These are phyloP conservation scores for Colletotrichum filicis DNA, from an alignment of 2,329 filamentous ascomycete species.

Conservation along the genomic window DNA sequence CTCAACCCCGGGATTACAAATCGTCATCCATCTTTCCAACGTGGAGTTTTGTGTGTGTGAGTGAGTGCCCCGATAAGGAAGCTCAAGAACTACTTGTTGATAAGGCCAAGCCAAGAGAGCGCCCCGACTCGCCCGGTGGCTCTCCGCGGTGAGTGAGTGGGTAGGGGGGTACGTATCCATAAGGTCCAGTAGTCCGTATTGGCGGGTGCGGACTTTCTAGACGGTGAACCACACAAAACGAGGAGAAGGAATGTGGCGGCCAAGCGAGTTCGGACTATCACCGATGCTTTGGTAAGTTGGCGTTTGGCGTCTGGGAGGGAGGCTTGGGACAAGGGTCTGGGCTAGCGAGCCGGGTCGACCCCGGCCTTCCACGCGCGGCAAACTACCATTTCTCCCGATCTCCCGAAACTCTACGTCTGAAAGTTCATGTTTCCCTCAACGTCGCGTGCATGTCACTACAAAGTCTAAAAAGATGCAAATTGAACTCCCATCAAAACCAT, in stretches of 20 bases:
- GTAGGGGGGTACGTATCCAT: neutral
- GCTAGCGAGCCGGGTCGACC: neutral
- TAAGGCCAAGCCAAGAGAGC: slow-evolving; percentile 11
- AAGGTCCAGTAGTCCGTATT: neutral
- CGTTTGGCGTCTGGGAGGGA: neutral
- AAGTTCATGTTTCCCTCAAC: neutral
- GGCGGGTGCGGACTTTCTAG: neutral
- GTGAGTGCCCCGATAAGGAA: slow-evolving; percentile 29
- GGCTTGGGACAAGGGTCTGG: neutral
- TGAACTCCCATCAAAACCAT: neutral
- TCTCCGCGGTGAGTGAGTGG: neutral
- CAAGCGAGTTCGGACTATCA: slow-evolving; percentile 21
- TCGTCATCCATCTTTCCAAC: slow-evolving; percentile 28
- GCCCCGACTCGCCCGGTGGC: neutral
- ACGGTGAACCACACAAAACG: neutral
- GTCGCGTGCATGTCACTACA: neutral
- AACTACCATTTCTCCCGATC: neutral
- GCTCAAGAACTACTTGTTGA: slow-evolving; percentile 21
- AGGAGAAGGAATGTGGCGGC: neutral
- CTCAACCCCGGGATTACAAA: slow-evolving; percentile 29
- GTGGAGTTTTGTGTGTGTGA: neutral
- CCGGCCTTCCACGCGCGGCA: neutral
- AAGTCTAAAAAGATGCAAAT: neutral
- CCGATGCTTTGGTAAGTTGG: slow-evolving; percentile 7
- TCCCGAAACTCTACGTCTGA: neutral